Percentiles rank a stretch among this genome's conserved stretches.
These are phyloP conservation scores for Talaromyces atroroseus DNA, from an alignment of 2,329 filamentous ascomycete genomes.

Conservation along the genomic window DNA sequence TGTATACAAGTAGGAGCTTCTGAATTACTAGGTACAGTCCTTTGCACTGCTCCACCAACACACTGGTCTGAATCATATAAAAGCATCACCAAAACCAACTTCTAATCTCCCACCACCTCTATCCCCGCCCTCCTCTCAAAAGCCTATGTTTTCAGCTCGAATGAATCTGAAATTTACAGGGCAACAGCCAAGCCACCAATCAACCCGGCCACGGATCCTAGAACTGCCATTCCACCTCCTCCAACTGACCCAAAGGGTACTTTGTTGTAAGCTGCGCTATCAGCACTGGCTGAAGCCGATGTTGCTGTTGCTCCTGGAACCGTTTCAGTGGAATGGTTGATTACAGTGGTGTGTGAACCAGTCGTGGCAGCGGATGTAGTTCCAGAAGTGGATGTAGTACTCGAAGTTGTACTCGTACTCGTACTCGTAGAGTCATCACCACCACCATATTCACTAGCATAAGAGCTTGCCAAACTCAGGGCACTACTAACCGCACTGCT, in stretches of 20 bases:
- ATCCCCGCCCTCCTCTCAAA: neutral
- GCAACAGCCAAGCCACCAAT: slow-evolving; percentile 7
- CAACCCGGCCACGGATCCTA: neutral
- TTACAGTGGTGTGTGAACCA: neutral
- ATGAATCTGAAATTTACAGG: neutral
- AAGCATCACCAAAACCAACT: too few relatives aligned
- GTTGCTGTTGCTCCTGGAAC: slow-evolving; percentile 1
- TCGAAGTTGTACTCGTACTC: neutral
- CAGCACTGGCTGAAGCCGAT: slow-evolving; percentile 7
- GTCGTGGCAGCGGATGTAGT: neutral
- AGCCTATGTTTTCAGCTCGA: neutral
- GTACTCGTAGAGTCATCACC: slow-evolving; percentile 1
- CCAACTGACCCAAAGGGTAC: neutral
- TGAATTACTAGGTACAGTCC: too few relatives aligned
- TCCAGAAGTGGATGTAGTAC: neutral
- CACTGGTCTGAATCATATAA: too few relatives aligned
- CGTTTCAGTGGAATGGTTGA: neutral
- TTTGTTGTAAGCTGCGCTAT: neutral
- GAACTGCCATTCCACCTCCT: neutral
- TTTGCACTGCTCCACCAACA: too few relatives aligned
- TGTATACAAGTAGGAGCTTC: too few relatives aligned
- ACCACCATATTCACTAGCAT: slow-evolving; percentile 9
- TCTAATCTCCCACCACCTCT: neutral
- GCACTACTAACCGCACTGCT: slow-evolving; percentile 7
- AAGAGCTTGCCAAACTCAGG: slow-evolving; percentile 7